Evolutionary conservation across 1,284 basidiomycete species (phyloP).

Genomic region (Heimioporus retisporus): DNA sequence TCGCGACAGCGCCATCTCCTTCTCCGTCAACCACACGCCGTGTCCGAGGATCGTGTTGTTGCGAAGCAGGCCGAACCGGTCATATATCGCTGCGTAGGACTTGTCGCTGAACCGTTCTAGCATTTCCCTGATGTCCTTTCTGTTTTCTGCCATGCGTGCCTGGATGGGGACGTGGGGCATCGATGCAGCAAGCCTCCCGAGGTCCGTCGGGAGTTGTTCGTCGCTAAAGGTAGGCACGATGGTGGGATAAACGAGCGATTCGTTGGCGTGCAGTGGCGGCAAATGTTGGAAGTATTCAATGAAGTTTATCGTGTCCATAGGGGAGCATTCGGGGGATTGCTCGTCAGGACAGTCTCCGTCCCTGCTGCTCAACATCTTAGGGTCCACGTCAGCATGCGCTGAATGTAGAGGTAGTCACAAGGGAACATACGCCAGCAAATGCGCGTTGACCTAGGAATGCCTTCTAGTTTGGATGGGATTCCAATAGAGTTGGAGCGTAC

Average conservation of each 20-base stretch:
- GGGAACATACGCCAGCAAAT: constrained; percentile 75
- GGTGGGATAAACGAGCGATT: constrained; percentile 84
- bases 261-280: constrained; percentile 36
- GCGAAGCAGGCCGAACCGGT: constrained; percentile 80
- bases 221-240: constrained; percentile 97
- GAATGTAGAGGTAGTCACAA: not conserved
- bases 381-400: constrained; percentile 9
- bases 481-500: constrained; percentile 46
- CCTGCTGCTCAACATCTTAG: constrained; percentile 73
- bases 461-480: no score
- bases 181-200: constrained; percentile 62
- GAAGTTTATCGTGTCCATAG: constrained; percentile 69
- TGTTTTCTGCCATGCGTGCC: constrained; percentile 93
- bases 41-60: constrained; percentile 91
- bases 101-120: constrained; percentile 71
- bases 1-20: constrained; percentile 79
- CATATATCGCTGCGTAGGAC: constrained; percentile 85
- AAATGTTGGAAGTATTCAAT: constrained; percentile 75
- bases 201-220: constrained; percentile 66
- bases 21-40: constrained; percentile 80
- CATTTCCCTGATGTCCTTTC: constrained; percentile 76
- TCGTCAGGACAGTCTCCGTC: constrained; percentile 74
- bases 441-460: constrained; percentile 79
- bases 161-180: constrained; percentile 81
- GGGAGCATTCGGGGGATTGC: constrained; percentile 61